Base-by-base conservation (phyloP, 2,329 filamentous ascomycete genomes). In the Ilyonectria sp. region DNA sequence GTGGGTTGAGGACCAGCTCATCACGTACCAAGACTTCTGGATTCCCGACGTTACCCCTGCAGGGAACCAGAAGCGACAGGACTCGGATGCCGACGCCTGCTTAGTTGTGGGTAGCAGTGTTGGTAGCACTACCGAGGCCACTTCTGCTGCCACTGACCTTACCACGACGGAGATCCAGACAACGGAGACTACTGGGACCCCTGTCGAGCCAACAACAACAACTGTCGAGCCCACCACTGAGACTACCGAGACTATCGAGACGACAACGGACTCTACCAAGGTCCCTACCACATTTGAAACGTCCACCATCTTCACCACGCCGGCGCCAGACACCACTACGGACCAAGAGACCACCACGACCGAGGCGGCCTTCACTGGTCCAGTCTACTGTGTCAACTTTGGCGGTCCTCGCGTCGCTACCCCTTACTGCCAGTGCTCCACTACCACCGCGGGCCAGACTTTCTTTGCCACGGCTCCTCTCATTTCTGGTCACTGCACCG, bases 1-100 rank as follows among this genome's bases (percentile, higher is more conserved):
- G 15, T 73, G 71, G 71, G 70, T 73, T 23, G 71, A 73, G 49
- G 71, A 69, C 23, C 35, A 57, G 17, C 58, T 72, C 7, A 44
- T 71, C 4, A 66, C 66, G 1, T 66, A 29, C 1, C 70, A 71
- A 8, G 69, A 71, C 29, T 72, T 73, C 31, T 50, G 49, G 49
- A 19, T 52, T 44, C 49, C 55, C 2, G 47, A 59, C 23, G 13
- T 31, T 23, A n/a, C 47, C 23, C 46, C 43, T 6, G 23, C 21
- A 26, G 29, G 21, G 8, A 56, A 47, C 31, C 50, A 31, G 15
- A 72, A 66, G 44, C 60, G 70, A 13, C 57, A 70, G 1, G 58
- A 72, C 1, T 35, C 66, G 0, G 54, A 60, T 35, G 50, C 29
- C 2, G 52, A 58, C 6, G 23, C 60, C 29, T 71, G 69, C 26